Percentiles rank a stretch among this genome's conserved stretches.
phyloP scores from a whole-genome alignment of 169 alveolate species.

The Plasmodium vivax region DNA sequence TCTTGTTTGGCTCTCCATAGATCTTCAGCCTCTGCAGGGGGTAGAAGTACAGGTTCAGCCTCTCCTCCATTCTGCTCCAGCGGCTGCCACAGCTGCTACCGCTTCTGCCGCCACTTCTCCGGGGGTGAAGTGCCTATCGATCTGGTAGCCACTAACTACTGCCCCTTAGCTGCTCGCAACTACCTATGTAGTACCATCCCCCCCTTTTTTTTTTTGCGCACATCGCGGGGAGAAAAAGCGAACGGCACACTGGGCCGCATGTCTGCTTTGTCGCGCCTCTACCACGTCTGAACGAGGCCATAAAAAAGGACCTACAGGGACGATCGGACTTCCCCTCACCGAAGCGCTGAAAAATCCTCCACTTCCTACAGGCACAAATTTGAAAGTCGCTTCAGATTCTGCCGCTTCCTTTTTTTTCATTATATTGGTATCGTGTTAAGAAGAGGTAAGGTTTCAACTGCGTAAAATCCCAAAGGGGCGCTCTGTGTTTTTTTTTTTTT shows the following conservation, averaged over 20 bases:
- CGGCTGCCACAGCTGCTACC: neutral
- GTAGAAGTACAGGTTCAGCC: constrained; percentile 35
- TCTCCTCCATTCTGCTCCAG: constrained; percentile 53
- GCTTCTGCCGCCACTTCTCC: neutral
- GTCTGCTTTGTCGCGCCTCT: neutral
- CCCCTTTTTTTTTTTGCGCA: neutral
- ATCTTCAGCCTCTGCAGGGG: constrained; percentile 36
- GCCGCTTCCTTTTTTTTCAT: neutral
- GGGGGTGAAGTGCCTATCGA: neutral
- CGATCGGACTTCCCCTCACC: neutral
- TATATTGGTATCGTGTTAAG: neutral
- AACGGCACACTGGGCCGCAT: neutral
- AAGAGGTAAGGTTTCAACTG: neutral
- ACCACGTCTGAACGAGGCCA: neutral
- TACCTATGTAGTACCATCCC: neutral
- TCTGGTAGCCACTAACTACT: neutral
- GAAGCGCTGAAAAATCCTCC: neutral
- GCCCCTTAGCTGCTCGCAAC: neutral
- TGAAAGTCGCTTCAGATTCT: neutral
- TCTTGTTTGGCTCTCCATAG: constrained; percentile 28
- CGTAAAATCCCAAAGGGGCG: neutral
- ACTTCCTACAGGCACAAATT: neutral
- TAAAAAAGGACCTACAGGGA: neutral
- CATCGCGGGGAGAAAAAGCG: neutral
- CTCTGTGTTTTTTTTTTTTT: neutral